Evolutionary conservation across 1,139 yeast genomes (phyloP).

Genomic region (Sugiyamaella paludigena): DNA sequence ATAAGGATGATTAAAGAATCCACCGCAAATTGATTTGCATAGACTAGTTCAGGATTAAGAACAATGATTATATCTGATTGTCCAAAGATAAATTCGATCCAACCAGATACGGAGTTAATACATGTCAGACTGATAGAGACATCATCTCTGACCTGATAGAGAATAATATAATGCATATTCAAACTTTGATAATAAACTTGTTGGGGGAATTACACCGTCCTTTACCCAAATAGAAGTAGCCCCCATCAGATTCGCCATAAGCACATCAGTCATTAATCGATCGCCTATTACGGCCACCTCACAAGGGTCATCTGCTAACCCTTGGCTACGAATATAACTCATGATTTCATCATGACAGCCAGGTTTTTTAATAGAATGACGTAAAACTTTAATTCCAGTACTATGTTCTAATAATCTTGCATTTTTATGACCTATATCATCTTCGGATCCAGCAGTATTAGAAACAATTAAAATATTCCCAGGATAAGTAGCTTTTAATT

Average conservation of each 20-base stretch:
- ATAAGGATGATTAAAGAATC: too few relatives aligned
- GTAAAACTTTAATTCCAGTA: constrained; percentile 74
- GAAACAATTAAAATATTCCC: constrained; percentile 73
- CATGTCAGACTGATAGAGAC: too few relatives aligned
- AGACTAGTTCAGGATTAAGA: too few relatives aligned
- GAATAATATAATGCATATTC: constrained; percentile 28
- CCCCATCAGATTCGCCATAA: constrained; percentile 95
- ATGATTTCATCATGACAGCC: constrained; percentile 77
- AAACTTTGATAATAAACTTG: constrained; percentile 45
- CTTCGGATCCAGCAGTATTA: constrained; percentile 89
- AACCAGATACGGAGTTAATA: too few relatives aligned
- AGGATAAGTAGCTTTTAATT: constrained; percentile 56
- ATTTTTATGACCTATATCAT: constrained; percentile 59
- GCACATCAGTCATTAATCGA: constrained; percentile 80
- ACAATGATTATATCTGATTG: too few relatives aligned
- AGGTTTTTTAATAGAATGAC: constrained; percentile 83
- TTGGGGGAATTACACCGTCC: constrained; percentile 67
- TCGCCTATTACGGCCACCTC: constrained; percentile 90
- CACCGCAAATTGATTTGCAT: too few relatives aligned
- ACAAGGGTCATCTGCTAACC: constrained; percentile 44
- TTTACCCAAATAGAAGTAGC: constrained; percentile 80
- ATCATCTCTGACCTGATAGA: background rate
- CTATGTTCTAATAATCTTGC: constrained; percentile 62
- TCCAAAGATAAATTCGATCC: too few relatives aligned
- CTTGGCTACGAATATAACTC: constrained; percentile 47